Conservation (phyloP, 2,329 filamentous ascomycete genomes). For the Cyphellophora europaea region DNA sequence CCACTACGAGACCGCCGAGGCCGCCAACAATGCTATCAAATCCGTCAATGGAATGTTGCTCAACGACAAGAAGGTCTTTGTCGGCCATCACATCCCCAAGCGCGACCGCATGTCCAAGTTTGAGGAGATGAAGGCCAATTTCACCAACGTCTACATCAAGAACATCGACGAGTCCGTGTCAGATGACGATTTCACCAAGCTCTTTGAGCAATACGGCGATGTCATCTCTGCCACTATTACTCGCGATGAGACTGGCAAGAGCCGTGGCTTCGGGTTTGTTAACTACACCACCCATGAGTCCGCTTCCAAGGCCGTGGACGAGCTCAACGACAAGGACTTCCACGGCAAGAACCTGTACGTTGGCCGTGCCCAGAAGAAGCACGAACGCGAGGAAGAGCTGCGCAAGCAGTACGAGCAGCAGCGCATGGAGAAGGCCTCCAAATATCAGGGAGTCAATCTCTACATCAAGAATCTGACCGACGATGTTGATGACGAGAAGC, state of each 20-base stretch:
- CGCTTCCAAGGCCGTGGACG: slow-evolving; percentile 77
- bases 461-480: slow-evolving; percentile 99
- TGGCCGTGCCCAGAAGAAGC: slow-evolving; percentile 98
- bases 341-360: slow-evolving; percentile 94
- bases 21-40: slow-evolving; percentile 94
- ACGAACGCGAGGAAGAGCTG: slow-evolving; percentile 98
- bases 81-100: slow-evolving; percentile 98
- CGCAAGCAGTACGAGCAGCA: slow-evolving; percentile 98
- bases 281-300: slow-evolving; percentile 90
- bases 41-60: slow-evolving; percentile 99
- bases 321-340: slow-evolving; percentile 86
- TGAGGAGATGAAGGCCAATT: slow-evolving; percentile 99
- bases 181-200: slow-evolving; percentile 87
- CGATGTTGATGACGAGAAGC: slow-evolving; percentile 94
- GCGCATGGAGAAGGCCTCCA: slow-evolving; percentile 94
- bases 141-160: slow-evolving; percentile 99
- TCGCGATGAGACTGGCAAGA: slow-evolving; percentile 81
- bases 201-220: slow-evolving; percentile 87
- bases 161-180: slow-evolving; percentile 78
- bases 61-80: slow-evolving; percentile 99
- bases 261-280: slow-evolving; percentile 90
- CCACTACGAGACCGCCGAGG: slow-evolving; percentile 98
- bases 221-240: slow-evolving; percentile 94
- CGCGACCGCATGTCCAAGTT: slow-evolving; percentile 99
- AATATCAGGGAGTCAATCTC: slow-evolving; percentile 98